Evolutionary conservation across 129 eudicot genomes (phyloP).

Genomic region (Centella asiatica): DNA sequence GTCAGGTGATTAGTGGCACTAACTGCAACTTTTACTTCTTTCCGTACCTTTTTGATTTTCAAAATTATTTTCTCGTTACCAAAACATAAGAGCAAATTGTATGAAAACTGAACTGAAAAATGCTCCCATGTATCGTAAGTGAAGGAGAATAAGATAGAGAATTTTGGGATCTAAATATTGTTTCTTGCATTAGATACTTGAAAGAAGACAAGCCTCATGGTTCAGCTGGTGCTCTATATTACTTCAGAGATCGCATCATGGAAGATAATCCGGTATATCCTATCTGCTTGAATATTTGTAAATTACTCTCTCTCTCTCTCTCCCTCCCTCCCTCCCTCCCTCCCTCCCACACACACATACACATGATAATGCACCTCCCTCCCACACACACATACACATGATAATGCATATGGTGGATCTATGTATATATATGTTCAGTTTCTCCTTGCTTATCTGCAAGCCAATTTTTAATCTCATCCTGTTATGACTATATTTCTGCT

Average conservation of each 20-base stretch:
- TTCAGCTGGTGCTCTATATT: conserved; percentile 88
- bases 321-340: not conserved
- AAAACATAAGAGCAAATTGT: no score
- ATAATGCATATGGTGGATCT: no score
- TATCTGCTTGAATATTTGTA: no score
- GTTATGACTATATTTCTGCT: not conserved
- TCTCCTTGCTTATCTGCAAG: not conserved
- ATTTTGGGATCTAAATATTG: not conserved
- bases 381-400: no score
- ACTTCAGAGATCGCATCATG: conserved; percentile 79
- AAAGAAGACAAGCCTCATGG: conserved; percentile 98
- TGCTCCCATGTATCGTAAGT: no score
- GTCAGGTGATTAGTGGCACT: conserved; percentile 50
- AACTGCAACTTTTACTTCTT: not conserved
- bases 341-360: not conserved
- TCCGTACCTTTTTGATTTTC: not conserved
- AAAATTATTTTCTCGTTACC: no score
- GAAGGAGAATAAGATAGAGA: not conserved
- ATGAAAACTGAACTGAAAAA: no score
- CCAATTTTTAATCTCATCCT: not conserved
- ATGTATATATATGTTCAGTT: no score
- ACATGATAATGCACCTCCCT: no score
- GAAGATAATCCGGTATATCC: conserved; percentile 87
- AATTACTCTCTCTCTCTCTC: not conserved
- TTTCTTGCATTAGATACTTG: conserved; percentile 45